Evolutionary conservation across 2,329 filamentous ascomycete species (phyloP), one percentile per base, ranked within the genome.

Genomic region (Tolypocladium amazonense): DNA sequence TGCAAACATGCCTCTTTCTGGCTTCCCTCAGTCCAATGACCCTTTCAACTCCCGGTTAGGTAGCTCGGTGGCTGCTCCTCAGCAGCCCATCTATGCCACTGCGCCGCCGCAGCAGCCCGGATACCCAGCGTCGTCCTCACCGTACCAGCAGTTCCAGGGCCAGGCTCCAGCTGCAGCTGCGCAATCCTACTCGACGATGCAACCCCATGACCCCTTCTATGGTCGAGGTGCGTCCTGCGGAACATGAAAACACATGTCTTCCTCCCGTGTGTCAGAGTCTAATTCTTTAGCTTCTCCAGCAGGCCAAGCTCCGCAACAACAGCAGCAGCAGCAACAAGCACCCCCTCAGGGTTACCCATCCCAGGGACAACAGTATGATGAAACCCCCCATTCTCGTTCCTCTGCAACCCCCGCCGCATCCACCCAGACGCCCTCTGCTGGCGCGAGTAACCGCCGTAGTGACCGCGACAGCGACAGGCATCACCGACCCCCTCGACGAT

Each of bases 211-310:
- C 70, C 74, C 81, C 54, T 79, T 79, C 64, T 83, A 81, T 65
- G 81, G 81, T 75, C 83, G 83, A 78, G 82, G 83, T 82, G 79
- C 79, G 80, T 86, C 81, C 75, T 63, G 69, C 65, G 66, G 69
- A 66, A 67, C 50, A 58, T 63, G 18, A 61, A 41, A 63, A 61
- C 65, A 62, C 63, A 12, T 35, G 18, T 53, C 63, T 12, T 27
- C 52, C 56, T 57, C 58, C 20, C 52, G 60, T 61, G 59, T 58
- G 61, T 57, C 67, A 64, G 58, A 53, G 47, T 78, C 75, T 79
- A 72, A 79, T 78, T 75, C 70, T 78, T 70, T 81, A 81, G 78
- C 77, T 69, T 80, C 78, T 69, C 75, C 77, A 72, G 79, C 79
- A 76, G 78, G 77, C 71, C 72, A 72, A 63, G 62, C 67, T 55